Conservation (phyloP, 495 filamentous ascomycete genomes). For the Tuber melanosporum region DNA sequence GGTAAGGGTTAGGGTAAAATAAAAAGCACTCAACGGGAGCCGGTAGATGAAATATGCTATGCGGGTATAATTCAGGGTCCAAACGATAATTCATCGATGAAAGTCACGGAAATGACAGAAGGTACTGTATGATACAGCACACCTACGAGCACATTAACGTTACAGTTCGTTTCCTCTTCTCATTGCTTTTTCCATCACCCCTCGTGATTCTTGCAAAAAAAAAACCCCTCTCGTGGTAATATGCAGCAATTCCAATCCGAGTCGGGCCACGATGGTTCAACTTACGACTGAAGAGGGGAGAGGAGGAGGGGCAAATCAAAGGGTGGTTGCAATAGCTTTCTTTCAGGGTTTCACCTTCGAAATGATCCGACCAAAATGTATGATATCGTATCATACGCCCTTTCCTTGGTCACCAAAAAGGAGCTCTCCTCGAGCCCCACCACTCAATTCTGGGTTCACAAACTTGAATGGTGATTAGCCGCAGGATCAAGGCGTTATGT, state of each 20-base stretch:
- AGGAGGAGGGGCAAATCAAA: neutral
- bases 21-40: neutral
- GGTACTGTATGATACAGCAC: neutral
- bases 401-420: neutral
- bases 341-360: neutral
- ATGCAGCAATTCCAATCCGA: neutral
- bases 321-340: neutral
- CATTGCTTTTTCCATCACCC: neutral
- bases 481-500: neutral
- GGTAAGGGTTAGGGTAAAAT: neutral
- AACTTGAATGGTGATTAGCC: neutral
- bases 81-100: neutral
- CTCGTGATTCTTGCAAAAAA: neutral
- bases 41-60: neutral
- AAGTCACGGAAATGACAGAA: neutral
- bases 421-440: neutral
- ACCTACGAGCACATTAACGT: neutral
- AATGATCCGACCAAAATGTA: neutral
- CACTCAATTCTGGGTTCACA: neutral
- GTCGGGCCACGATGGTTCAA: neutral
- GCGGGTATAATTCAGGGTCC: neutral
- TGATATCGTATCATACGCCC: neutral
- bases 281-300: neutral
- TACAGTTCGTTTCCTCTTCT: neutral
- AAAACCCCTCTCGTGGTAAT: neutral